phyloP scores from a whole-genome alignment of 202 grass and related monocot species.

The Thinopyrum obtusiflorum region DNA sequence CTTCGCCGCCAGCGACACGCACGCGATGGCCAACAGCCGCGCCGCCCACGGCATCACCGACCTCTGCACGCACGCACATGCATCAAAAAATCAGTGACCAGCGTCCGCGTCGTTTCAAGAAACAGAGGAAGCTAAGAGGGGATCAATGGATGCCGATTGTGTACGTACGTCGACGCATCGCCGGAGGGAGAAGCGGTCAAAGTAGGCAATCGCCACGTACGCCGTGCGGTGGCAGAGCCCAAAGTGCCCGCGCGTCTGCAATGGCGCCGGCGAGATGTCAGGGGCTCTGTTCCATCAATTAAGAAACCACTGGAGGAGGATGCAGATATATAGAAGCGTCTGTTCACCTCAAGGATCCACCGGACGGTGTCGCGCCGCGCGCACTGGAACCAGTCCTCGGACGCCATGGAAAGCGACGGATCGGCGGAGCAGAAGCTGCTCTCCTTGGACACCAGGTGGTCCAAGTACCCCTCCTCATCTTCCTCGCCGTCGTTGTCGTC shows the following conservation, averaged over 20 bases:
- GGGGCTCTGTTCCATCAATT: conserved; percentile 2
- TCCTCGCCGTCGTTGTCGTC: conserved; percentile 8
- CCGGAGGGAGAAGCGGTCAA: conserved; percentile 72
- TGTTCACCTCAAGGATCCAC: conserved; percentile 72
- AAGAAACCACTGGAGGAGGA: neutral
- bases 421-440: conserved; percentile 39
- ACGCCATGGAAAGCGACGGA: conserved; percentile 10
- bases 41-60: conserved; percentile 64
- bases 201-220: conserved; percentile 64
- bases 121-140: neutral
- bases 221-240: conserved; percentile 65
- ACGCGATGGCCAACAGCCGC: conserved; percentile 61
- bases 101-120: neutral
- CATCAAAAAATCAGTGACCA: neutral
- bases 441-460: conserved; percentile 68
- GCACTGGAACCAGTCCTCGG: conserved; percentile 52
- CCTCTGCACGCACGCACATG: conserved; percentile 23
- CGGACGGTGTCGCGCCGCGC: conserved; percentile 39
- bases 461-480: conserved; percentile 57
- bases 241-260: conserved; percentile 59
- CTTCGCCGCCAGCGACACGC: conserved; percentile 78
- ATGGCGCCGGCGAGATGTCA: conserved; percentile 3
- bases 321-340: neutral
- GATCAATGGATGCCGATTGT: neutral
- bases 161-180: conserved; percentile 56